These are phyloP conservation scores for Orbilia ellipsospora DNA, from an alignment of 2,329 filamentous ascomycete species.

Conservation along the genomic window DNA sequence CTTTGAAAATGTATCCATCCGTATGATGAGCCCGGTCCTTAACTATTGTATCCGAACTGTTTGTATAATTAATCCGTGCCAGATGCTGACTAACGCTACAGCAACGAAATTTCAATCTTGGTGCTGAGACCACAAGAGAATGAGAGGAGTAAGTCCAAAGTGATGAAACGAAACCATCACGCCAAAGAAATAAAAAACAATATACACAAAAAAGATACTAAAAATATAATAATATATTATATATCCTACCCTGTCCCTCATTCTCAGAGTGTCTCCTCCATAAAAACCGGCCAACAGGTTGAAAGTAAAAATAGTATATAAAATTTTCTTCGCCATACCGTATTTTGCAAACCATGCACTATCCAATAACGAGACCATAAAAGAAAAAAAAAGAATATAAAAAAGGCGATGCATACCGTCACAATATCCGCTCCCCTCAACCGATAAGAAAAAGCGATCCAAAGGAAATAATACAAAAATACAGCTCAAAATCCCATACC, in stretches of 20 bases:
- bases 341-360: background rate
- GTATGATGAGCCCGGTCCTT: no score
- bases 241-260: background rate
- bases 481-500: background rate
- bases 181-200: background rate
- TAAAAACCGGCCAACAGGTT: background rate
- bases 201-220: no score
- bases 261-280: background rate
- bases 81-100: no score
- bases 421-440: slow-evolving; percentile 4
- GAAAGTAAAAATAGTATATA: no score
- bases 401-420: background rate
- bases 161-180: no score
- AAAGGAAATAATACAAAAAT: slow-evolving; percentile 6
- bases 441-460: background rate
- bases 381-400: background rate
- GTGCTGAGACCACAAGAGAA: no score
- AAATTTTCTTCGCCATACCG: background rate
- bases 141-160: no score
- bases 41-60: no score
- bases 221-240: background rate
- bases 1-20: no score
- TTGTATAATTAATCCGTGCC: no score
- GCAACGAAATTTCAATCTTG: no score
- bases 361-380: background rate